Evolutionary conservation across 805 yeast species (phyloP), one percentile per base, ranked within the genome.

Genomic region (Sugiyamaella marilandica): DNA sequence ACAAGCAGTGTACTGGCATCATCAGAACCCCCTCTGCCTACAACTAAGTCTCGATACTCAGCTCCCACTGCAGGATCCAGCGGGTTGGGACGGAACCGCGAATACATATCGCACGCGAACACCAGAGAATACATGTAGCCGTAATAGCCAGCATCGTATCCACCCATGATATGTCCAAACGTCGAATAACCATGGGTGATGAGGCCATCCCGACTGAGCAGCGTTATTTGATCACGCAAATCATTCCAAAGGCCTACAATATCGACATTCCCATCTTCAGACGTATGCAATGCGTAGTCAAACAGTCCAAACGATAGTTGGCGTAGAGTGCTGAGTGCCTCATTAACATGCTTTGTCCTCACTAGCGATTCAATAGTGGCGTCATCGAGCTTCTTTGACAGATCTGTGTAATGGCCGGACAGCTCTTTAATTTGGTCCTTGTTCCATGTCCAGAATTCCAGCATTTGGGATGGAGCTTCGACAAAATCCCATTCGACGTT

Each of bases 381-480:
- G 49, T 81, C 84, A 24, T 79, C 76, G 32, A 88, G 76, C 35
- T 77, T 71, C 62, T 78, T 80, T 24, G 81, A 80, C 2, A 83
- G 74, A 50, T 77, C 71, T 37, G 68, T 49, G 65, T 84, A 87
- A 67, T 88, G 96, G 18, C 78, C 73, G 0, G 92, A 83, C 50
- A 88, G 69, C 9, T 65, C 63, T 59, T 73, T 76, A 58, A 88
- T 72, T 67, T 82, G 83, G 37, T 75, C 70, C 50, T 75, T 75
- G 50, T 83, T 78, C 95, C 96, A 88, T 36, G 91, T 84, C 88
- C 94, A 88, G 67, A 81, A 85, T 68, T 88, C 96, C 61, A 88
- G 74, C 83, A 88, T 80, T 71, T 88, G 96, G 1, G 95, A 87
- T 26, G 96, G 96, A 54, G 92, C 87, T 69, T 88, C 96, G 47